phyloP scores from a whole-genome alignment of 2,329 filamentous ascomycete genomes.

The Fusarium vanettenii region DNA sequence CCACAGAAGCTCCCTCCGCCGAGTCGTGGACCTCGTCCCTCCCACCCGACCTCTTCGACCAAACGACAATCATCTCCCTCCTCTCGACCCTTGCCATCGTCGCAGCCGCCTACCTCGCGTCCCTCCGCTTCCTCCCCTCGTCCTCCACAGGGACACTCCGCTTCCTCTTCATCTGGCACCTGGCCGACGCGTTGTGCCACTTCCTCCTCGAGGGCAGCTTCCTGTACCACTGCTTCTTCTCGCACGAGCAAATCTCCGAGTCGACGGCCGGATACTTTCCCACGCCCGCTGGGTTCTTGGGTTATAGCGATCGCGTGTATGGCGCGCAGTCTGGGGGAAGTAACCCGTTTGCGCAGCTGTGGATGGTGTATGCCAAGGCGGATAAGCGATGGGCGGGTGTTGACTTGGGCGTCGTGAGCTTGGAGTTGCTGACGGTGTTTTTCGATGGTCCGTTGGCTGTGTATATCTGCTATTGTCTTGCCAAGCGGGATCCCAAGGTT shows the following conservation, averaged over 20 bases:
- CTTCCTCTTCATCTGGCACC: conserved; percentile 92
- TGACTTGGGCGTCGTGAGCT: conserved; percentile 71
- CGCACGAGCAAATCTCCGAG: conserved; percentile 53
- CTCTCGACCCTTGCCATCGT: conserved; percentile 65
- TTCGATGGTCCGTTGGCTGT: conserved; percentile 70
- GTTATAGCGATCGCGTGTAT: conserved; percentile 59
- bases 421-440: conserved; percentile 75
- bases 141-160: conserved; percentile 69
- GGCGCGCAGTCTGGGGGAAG: conserved; percentile 67
- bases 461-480: conserved; percentile 70
- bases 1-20: conserved; percentile 4
- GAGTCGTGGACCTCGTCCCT: conserved; percentile 47
- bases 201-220: conserved; percentile 91
- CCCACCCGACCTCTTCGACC: conserved; percentile 69
- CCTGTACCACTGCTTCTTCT: conserved; percentile 94
- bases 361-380: conserved; percentile 76
- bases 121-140: conserved; percentile 59
- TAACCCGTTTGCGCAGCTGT: conserved; percentile 68
- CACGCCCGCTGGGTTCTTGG: conserved; percentile 65
- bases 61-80: conserved; percentile 69
- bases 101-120: conserved; percentile 60
- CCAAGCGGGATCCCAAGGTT: conserved; percentile 63
- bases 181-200: conserved; percentile 92
- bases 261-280: conserved; percentile 53
- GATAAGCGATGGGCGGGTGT: conserved; percentile 73